phyloP scores from a whole-genome alignment of 164 flowering plant species.

The Tetracentron sinense region DNA sequence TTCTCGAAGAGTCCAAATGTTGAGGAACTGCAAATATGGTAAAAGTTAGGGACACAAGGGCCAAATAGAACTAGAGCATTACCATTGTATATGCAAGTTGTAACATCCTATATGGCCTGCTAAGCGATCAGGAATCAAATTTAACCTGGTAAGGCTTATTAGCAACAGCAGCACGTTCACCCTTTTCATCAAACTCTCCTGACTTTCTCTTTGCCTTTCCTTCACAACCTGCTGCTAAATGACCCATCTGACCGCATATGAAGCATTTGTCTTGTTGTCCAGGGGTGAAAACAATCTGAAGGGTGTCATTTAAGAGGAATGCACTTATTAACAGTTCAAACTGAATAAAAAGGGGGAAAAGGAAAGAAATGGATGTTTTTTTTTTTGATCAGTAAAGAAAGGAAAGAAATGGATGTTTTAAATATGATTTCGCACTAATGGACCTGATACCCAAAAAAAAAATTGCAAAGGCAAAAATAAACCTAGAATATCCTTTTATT shows the following conservation, averaged over 20 bases:
- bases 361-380: neutral
- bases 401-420: neutral
- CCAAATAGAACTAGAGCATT: neutral
- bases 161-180: conserved; percentile 42
- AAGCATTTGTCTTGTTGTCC: conserved; percentile 98
- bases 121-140: neutral
- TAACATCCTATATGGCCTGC: neutral
- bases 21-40: conserved; percentile 62
- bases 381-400: no score
- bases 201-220: conserved; percentile 90
- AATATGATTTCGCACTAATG: conserved; percentile 1
- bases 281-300: conserved; percentile 83
- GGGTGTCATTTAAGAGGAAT: conserved; percentile 2
- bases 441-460: neutral
- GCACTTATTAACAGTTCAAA: neutral
- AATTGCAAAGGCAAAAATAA: neutral
- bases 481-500: conserved; percentile 1
- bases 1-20: conserved; percentile 93
- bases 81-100: neutral
- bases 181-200: conserved; percentile 95
- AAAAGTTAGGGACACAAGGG: conserved; percentile 1
- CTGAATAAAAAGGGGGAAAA: neutral
- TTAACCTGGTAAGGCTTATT: conserved; percentile 93
- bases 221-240: conserved; percentile 91
- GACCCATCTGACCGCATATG: conserved; percentile 94